Conservation (phyloP, 2,329 filamentous ascomycete genomes). For the Lachnellula cervina region DNA sequence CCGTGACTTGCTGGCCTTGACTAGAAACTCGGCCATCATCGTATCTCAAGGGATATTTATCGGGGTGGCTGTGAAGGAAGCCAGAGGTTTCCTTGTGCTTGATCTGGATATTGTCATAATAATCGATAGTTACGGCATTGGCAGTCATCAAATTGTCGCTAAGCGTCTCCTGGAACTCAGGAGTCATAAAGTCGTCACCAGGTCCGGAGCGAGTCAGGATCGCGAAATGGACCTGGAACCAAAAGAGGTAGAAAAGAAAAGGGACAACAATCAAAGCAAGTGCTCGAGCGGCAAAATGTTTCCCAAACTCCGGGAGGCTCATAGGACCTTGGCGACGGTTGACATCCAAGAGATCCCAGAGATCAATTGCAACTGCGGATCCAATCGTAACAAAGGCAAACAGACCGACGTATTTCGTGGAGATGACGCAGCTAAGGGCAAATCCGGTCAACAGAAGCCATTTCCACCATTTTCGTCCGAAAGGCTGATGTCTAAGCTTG, state of each 20-base stretch:
- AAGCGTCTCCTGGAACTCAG: conserved; percentile 94
- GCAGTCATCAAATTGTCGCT: conserved; percentile 91
- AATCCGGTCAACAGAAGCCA: conserved; percentile 96
- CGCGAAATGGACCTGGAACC: conserved; percentile 99
- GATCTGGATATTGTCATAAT: conserved; percentile 82
- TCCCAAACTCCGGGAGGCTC: conserved; percentile 70
- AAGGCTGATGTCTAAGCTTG: conserved; percentile 84
- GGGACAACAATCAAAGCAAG: conserved; percentile 83
- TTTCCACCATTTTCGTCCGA: conserved; percentile 98
- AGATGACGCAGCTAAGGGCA: conserved; percentile 93
- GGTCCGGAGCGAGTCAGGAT: conserved; percentile 85
- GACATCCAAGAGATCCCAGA: conserved; percentile 91
- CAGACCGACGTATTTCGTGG: conserved; percentile 93
- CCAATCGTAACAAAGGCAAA: conserved; percentile 98
- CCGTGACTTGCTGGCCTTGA: conserved; percentile 96
- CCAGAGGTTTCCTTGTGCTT: conserved; percentile 97
- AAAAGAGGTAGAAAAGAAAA: conserved; percentile 98
- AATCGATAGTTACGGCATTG: conserved; percentile 80
- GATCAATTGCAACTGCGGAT: conserved; percentile 85
- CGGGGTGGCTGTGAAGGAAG: conserved; percentile 89
- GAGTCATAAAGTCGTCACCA: conserved; percentile 98
- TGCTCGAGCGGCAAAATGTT: conserved; percentile 86
- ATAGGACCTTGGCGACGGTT: conserved; percentile 80
- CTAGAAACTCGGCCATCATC: conserved; percentile 96
- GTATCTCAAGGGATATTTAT: conserved; percentile 87